These are phyloP conservation scores for Aspergillus asperescens DNA, from an alignment of 495 filamentous ascomycete species.

Conservation along the genomic window DNA sequence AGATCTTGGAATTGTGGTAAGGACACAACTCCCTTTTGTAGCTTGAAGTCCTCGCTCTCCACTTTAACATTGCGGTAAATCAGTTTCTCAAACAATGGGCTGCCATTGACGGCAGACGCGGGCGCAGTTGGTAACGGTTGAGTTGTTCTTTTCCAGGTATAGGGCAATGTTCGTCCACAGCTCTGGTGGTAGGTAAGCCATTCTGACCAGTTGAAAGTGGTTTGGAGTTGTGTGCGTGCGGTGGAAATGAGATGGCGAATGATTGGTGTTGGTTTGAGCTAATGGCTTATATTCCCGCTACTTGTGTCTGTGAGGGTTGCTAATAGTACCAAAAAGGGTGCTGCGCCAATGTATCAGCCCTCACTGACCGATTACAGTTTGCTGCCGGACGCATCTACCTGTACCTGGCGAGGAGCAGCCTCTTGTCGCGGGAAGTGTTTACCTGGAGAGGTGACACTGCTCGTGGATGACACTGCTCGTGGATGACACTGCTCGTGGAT, in stretches of 20 bases:
- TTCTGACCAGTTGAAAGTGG: background rate
- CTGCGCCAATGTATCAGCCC: too few relatives aligned
- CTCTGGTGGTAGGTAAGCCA: background rate
- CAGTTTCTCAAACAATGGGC: background rate
- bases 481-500: too few relatives aligned
- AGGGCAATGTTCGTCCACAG: background rate
- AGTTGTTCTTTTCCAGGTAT: background rate
- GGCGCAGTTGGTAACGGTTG: background rate
- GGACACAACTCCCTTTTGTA: background rate
- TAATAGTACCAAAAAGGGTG: too few relatives aligned
- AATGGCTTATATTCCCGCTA: background rate
- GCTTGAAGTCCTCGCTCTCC: background rate
- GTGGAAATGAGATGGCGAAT: background rate
- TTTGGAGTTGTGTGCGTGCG: background rate
- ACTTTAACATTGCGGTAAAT: background rate
- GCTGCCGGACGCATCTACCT: too few relatives aligned
- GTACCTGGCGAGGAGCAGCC: too few relatives aligned
- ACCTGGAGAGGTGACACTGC: too few relatives aligned
- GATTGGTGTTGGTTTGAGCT: background rate
- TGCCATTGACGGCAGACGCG: background rate
- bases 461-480: too few relatives aligned
- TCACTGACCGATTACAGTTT: too few relatives aligned
- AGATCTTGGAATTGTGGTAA: background rate
- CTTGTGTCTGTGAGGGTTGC: too few relatives aligned
- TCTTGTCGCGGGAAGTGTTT: too few relatives aligned